These are phyloP conservation scores for Metschnikowia continentalis DNA, from an alignment of 805 yeast species.

Conservation along the genomic window DNA sequence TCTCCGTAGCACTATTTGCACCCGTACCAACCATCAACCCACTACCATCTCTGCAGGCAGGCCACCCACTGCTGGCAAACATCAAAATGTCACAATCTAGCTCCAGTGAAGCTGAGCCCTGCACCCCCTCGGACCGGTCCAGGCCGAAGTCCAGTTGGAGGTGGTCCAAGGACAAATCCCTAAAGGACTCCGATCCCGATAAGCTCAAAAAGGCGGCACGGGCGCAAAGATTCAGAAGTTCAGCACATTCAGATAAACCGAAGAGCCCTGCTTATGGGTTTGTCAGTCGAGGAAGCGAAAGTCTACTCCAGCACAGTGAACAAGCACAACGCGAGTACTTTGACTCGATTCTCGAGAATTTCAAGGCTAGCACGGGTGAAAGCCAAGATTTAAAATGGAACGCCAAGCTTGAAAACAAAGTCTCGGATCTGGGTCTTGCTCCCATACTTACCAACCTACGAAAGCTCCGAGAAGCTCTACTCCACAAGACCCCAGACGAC, in stretches of 20 bases:
- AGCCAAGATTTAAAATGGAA: neutral
- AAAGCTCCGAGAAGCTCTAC: slow-evolving; percentile 53
- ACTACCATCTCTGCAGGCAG: neutral
- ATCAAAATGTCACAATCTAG: neutral
- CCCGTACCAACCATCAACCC: slow-evolving; percentile 1
- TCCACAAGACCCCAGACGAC: slow-evolving; percentile 32
- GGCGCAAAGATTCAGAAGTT: neutral
- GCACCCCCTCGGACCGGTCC: neutral
- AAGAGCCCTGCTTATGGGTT: slow-evolving; percentile 37
- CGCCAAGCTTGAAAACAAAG: neutral
- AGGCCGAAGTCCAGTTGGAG: neutral
- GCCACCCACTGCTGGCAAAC: neutral
- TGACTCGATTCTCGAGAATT: slow-evolving; percentile 27
- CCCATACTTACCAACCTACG: slow-evolving; percentile 32
- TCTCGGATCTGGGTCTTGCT: neutral
- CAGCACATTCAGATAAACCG: neutral
- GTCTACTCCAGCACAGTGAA: slow-evolving; percentile 42
- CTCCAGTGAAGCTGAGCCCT: neutral
- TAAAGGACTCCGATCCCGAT: neutral
- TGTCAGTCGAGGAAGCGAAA: slow-evolving; percentile 58
- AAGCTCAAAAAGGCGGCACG: neutral
- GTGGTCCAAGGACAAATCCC: neutral
- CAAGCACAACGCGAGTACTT: slow-evolving; percentile 40
- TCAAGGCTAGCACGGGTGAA: slow-evolving; percentile 2
- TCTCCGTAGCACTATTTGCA: neutral